Base-by-base conservation (phyloP, 1,284 basidiomycete species). In the Moesziomyces sp. region DNA sequence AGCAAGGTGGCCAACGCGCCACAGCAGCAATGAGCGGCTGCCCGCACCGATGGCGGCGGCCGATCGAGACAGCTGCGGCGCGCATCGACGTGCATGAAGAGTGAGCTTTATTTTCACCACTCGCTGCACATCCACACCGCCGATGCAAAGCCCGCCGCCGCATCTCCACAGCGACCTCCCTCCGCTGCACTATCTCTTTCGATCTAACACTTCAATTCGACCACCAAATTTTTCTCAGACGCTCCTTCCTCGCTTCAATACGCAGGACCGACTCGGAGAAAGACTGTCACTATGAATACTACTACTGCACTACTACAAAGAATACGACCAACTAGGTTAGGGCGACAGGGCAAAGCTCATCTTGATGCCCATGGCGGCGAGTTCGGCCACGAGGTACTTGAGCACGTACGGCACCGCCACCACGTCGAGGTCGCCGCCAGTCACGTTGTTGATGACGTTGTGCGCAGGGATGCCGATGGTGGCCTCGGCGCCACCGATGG, bases 341-440 rank as follows among this genome's bases (percentile, higher is more conserved):
- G 70, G 64, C 47, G 69, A 66, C 8, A 73, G 56, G 8, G 74
- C 70, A 49, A 85, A 81, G 56, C 79, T 75, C 55, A 88, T 83
- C 77, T 86, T 84, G 79, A 89, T 87, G 54, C 87, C 87, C 88
- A 88, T 88, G 42, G 86, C 86, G 13, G 87, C 87, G 78, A 89
- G 85, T 80, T 89, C 88, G 16, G 87, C 87, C 34, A 87, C 87
- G 14, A 88, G 84, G 71, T 86, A 84, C 59, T 79, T 77, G 57
- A 84, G 77, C 46, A 97, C 96, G 83, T 94, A 99, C 7, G 97
- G 97, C 24, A 99, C 90, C 7, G 96, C 96, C 55, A 83, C 68
- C 9, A 82, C 78, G 46, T 83, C 81, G 45, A 83, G 57, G 47
- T 79, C 78, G 45, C 80, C 81, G 9, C 78, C 76, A 1, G 54